These are phyloP conservation scores for Xylariaceae sp. DNA, from an alignment of 2,329 filamentous ascomycete genomes.

Conservation along the genomic window DNA sequence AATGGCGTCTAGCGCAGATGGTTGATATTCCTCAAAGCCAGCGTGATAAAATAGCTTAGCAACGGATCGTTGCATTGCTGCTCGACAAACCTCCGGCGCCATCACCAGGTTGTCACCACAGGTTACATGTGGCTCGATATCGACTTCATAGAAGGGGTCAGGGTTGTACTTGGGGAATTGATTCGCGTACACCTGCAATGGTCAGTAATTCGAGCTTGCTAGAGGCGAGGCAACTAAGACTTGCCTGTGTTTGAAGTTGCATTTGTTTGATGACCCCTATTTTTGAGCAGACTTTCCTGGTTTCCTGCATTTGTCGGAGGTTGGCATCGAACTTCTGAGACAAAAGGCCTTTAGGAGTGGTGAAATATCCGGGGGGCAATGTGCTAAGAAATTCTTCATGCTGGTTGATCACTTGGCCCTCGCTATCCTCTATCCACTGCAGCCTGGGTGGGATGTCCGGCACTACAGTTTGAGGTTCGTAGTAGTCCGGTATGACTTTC, in stretches of 20 bases:
- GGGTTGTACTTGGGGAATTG: conserved; percentile 97
- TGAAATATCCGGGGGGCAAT: conserved; percentile 77
- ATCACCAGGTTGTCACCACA: conserved; percentile 89
- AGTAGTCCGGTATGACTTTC: conserved; percentile 89
- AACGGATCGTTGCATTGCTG: conserved; percentile 86
- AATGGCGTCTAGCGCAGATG: conserved; percentile 87
- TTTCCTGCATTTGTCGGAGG: conserved; percentile 95
- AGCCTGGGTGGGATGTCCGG: conserved; percentile 82
- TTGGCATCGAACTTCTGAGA: conserved; percentile 86
- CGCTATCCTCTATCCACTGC: conserved; percentile 87
- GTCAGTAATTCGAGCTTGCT: conserved; percentile 35
- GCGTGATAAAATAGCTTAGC: conserved; percentile 96
- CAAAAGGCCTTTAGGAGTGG: conserved; percentile 74
- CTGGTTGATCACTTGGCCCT: conserved; percentile 88
- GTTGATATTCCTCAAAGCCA: conserved; percentile 96
- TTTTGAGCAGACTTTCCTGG: conserved; percentile 92
- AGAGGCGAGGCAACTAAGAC: conserved; percentile 27
- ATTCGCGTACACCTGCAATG: conserved; percentile 84
- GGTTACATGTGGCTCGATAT: conserved; percentile 87
- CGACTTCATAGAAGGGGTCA: conserved; percentile 84
- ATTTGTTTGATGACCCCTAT: conserved; percentile 99
- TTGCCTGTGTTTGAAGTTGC: conserved; percentile 95
- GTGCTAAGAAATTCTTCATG: conserved; percentile 84
- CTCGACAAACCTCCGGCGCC: conserved; percentile 79
- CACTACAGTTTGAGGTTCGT: conserved; percentile 83